Evolutionary conservation across 2,329 filamentous ascomycete species (phyloP).

Genomic region (Diaporthe destruens): DNA sequence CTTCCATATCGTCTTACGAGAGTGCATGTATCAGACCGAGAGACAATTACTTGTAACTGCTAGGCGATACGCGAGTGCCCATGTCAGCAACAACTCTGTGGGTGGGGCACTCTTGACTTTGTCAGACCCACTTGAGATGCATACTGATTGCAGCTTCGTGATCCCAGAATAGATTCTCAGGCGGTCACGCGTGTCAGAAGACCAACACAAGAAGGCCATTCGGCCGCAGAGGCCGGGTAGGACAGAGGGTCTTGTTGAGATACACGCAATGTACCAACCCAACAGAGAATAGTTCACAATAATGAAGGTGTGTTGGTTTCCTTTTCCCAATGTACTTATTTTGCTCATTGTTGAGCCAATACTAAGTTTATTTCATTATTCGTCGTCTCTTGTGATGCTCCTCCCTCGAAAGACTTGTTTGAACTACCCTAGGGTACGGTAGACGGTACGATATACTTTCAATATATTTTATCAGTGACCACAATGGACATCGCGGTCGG

Average conservation of each 20-base stretch:
- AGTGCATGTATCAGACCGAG: not conserved
- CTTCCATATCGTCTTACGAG: not conserved
- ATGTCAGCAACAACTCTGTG: not conserved
- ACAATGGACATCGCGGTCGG: not conserved
- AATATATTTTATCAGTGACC: not conserved
- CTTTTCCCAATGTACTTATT: not conserved
- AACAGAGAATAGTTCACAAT: not conserved
- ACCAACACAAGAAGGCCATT: not conserved
- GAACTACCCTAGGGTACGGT: too few species aligned
- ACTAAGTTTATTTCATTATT: not conserved
- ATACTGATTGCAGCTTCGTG: not conserved
- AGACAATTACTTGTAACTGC: not conserved
- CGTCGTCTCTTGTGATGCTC: too few species aligned
- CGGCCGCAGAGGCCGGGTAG: not conserved
- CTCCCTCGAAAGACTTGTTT: too few species aligned
- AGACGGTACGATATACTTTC: not conserved
- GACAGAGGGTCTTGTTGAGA: not conserved
- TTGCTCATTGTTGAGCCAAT: not conserved
- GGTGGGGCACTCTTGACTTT: not conserved
- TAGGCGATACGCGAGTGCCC: not conserved
- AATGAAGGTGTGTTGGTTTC: not conserved
- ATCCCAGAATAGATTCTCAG: slow-evolving; percentile 1
- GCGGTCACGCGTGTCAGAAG: not conserved
- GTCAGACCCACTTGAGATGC: not conserved
- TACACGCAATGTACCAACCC: not conserved